Conservation (phyloP, 2,329 filamentous ascomycete genomes). For the Nannizziopsis arthrosporioides region DNA sequence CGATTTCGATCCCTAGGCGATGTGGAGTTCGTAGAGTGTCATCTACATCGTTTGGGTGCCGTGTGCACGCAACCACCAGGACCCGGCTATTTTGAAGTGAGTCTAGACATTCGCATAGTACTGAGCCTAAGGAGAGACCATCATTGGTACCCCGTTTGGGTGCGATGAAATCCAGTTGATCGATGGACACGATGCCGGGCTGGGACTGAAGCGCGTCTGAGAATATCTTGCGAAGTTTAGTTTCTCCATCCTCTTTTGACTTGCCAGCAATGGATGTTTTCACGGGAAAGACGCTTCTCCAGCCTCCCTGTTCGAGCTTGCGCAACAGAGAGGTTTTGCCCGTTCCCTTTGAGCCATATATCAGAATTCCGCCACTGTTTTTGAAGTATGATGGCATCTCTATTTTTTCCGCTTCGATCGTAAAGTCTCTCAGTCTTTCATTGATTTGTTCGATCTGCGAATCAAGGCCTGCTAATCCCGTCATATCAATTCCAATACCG, state of each 20-base stretch:
- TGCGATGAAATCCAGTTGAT: slow-evolving; percentile 61
- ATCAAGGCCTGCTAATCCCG: slow-evolving; percentile 56
- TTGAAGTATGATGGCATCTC: slow-evolving; percentile 33
- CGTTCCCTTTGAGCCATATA: slow-evolving; percentile 73
- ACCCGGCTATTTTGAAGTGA: slow-evolving; percentile 42
- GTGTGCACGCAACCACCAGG: slow-evolving; percentile 63
- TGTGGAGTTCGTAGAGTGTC: slow-evolving; percentile 52
- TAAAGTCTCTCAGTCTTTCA: slow-evolving; percentile 49
- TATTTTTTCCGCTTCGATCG: slow-evolving; percentile 20
- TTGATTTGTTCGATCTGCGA: slow-evolving; percentile 56
- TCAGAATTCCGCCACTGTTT: slow-evolving; percentile 49
- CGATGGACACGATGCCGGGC: slow-evolving; percentile 68
- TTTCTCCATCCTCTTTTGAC: slow-evolving; percentile 35
- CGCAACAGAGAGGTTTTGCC: slow-evolving; percentile 69
- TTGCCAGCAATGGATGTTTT: slow-evolving; percentile 25
- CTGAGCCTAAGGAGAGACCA: slow-evolving; percentile 26
- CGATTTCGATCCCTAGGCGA: slow-evolving; percentile 56
- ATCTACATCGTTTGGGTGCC: slow-evolving; percentile 62
- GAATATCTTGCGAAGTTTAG: slow-evolving; percentile 56
- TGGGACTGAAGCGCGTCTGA: slow-evolving; percentile 55
- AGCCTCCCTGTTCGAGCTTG: slow-evolving; percentile 54
- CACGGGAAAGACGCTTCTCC: slow-evolving; percentile 53
- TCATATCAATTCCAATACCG: slow-evolving; percentile 26
- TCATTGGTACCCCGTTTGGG: slow-evolving; percentile 44
- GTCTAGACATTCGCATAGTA: slow-evolving; percentile 33